These are phyloP conservation scores for Jaenimonas drosophilae DNA, from an alignment of 208 protist species.

Conservation along the genomic window DNA sequence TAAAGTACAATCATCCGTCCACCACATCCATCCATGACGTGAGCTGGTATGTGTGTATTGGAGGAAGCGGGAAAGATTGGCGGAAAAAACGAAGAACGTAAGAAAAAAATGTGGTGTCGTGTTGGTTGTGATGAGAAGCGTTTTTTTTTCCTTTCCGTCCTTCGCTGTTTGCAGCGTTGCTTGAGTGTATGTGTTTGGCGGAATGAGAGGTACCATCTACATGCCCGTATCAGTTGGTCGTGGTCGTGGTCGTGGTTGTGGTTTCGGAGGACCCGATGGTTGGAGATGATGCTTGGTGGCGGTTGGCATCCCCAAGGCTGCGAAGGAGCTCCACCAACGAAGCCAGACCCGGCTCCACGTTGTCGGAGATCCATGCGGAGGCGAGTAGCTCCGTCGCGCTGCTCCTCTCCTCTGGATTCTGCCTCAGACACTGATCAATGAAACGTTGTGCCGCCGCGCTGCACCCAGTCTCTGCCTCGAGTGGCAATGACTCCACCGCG, in stretches of 20 bases:
- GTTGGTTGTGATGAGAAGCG: background rate
- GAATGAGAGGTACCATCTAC: background rate
- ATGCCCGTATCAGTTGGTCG: background rate
- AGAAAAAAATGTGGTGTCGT: background rate
- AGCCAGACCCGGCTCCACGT: conserved; percentile 38
- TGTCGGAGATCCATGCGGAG: conserved; percentile 63
- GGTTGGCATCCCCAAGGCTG: conserved; percentile 28
- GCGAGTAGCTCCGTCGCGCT: conserved; percentile 53
- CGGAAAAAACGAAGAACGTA: background rate
- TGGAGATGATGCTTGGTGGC: conserved; percentile 12
- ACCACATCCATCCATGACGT: too few relatives aligned
- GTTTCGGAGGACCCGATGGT: background rate
- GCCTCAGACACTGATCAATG: conserved; percentile 50
- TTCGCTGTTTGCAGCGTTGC: too few relatives aligned
- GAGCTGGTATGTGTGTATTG: too few relatives aligned
- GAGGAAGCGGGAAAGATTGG: too few relatives aligned
- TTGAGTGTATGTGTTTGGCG: background rate
- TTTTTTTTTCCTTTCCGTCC: background rate
- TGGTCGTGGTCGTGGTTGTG: background rate
- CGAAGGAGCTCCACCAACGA: conserved; percentile 35
- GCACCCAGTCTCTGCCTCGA: conserved; percentile 27
- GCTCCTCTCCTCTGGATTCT: conserved; percentile 47
- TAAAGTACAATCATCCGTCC: too few relatives aligned
- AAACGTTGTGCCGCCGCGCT: conserved; percentile 61
- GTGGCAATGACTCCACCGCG: conserved; percentile 32